Percentiles rank a stretch among this genome's conserved stretches.
These are phyloP conservation scores for Candida berthetii DNA, from an alignment of 805 yeast species.

Conservation along the genomic window DNA sequence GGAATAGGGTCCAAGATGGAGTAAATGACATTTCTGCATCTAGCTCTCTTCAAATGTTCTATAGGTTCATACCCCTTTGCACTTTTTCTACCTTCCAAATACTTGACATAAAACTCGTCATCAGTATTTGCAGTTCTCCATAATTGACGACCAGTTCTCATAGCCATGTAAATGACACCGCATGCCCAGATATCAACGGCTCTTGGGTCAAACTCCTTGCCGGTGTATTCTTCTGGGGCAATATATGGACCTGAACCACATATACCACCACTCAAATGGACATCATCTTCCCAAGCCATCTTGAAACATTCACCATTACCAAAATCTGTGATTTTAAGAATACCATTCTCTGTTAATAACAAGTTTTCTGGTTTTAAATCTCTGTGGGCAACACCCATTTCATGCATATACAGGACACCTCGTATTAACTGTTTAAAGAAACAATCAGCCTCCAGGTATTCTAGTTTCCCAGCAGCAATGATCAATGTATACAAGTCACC, in stretches of 20 bases:
- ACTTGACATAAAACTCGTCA: constrained; percentile 76
- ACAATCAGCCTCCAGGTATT: constrained; percentile 83
- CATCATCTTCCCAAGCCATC: constrained; percentile 76
- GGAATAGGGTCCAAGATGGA: constrained; percentile 93
- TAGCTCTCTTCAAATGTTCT: constrained; percentile 74
- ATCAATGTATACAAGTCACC: constrained; percentile 76
- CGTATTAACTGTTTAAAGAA: constrained; percentile 79
- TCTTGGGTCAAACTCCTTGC: constrained; percentile 70
- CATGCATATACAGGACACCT: constrained; percentile 86
- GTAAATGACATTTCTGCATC: constrained; percentile 90
- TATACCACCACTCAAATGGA: constrained; percentile 67
- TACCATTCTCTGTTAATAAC: constrained; percentile 65
- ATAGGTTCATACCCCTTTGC: constrained; percentile 90
- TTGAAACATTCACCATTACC: constrained; percentile 81
- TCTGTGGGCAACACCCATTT: constrained; percentile 84
- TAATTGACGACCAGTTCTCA: constrained; percentile 90
- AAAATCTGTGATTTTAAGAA: constrained; percentile 79
- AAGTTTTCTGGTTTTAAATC: constrained; percentile 88
- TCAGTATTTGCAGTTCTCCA: constrained; percentile 82
- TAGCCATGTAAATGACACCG: constrained; percentile 89
- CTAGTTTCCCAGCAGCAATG: constrained; percentile 71
- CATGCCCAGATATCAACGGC: constrained; percentile 89
- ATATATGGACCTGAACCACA: constrained; percentile 88
- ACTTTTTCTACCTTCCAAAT: constrained; percentile 72
- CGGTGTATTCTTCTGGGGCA: constrained; percentile 78